Percentiles rank a stretch among this genome's conserved stretches.
Evolutionary conservation across 768 basidiomycete species (phyloP).

Genomic region (Piloderma croceum): DNA sequence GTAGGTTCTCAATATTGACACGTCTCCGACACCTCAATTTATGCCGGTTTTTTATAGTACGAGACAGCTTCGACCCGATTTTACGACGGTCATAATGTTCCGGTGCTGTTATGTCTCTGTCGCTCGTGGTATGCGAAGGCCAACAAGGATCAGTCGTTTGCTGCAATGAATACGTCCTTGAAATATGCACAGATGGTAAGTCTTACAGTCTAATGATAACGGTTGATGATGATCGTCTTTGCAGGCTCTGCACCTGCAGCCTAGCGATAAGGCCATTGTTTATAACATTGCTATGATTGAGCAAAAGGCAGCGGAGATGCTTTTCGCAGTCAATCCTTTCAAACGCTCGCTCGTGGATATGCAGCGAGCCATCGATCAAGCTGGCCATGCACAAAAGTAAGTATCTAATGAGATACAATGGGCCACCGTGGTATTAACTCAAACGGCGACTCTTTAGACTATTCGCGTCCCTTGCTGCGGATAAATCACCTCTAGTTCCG

Average conservation of each 20-base stretch:
- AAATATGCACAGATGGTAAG: constrained; percentile 74
- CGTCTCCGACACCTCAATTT: too few species aligned
- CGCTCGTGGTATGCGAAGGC: constrained; percentile 95
- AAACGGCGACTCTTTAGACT: constrained; percentile 41
- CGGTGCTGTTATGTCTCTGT: constrained; percentile 79
- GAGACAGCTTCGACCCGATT: constrained; percentile 83
- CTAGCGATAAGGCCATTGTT: constrained; percentile 81
- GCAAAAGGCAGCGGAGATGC: constrained; percentile 90
- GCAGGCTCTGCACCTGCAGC: constrained; percentile 80
- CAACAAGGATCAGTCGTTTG: constrained; percentile 79
- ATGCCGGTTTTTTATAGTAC: constrained; percentile 50
- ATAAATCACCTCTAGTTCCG: constrained; percentile 62
- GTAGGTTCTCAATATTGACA: too few species aligned
- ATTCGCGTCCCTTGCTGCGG: constrained; percentile 78
- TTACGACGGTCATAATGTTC: constrained; percentile 65
- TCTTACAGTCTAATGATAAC: constrained; percentile 7
- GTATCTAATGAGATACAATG: constrained; percentile 14
- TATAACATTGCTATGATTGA: constrained; percentile 99
- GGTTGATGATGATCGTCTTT: neutral
- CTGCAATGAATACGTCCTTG: constrained; percentile 79
- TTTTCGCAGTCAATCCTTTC: constrained; percentile 64
- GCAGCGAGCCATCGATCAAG: constrained; percentile 70
- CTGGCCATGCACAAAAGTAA: constrained; percentile 81
- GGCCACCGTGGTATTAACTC: neutral
- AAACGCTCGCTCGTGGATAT: constrained; percentile 83